Base-by-base conservation (phyloP, 805 yeast genomes). In the Metschnikowia bowlesiae region DNA sequence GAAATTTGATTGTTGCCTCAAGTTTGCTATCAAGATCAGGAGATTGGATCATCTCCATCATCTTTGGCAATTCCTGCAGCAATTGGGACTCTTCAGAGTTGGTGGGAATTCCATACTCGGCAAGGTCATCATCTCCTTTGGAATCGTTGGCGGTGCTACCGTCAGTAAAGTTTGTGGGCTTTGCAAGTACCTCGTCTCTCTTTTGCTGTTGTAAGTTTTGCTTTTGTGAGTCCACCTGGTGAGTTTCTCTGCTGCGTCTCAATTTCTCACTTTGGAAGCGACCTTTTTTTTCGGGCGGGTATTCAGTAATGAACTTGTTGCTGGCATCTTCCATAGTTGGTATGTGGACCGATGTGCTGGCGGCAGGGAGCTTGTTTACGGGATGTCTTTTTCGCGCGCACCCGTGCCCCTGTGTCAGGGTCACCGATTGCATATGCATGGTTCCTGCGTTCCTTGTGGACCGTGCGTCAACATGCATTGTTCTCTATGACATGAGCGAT, bases 161-260 rank as follows among this genome's bases (percentile, higher is more conserved):
- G 46, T 66, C 73, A 46, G 64, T 66, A 65, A 85, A 82, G 69
- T 89, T 90, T 75, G 99, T 85, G 77, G 98, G 86, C 74, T 94
- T 94, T 37, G 96, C 84, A 59, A 94, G 78, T 50, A 88, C 87
- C 68, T 94, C 98, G 67, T 94, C 99, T 66, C 98, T 83, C 70
- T 91, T 91, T 54, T 91, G 96, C 75, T 95, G 94, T 74, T 99
- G 82, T 63, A 94, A 79, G 68, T 91, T 16, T 16, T 91, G 96
- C 75, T 95, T 94, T 74, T 99, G 82, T 63, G 94, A 79, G 68
- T 91, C 98, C 53, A 94, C 95, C 71, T 92, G 97, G 63, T 92
- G 97, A 51, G 88, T 95, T 69, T 92, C 99, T 70, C 98, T 86
- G 68, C 99, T 86, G 70, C 98, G 89, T 71, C 99, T 88, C 62